Conservation (phyloP, 192 early-diverging fungal genomes). For the Entophlyctis luteolus region DNA sequence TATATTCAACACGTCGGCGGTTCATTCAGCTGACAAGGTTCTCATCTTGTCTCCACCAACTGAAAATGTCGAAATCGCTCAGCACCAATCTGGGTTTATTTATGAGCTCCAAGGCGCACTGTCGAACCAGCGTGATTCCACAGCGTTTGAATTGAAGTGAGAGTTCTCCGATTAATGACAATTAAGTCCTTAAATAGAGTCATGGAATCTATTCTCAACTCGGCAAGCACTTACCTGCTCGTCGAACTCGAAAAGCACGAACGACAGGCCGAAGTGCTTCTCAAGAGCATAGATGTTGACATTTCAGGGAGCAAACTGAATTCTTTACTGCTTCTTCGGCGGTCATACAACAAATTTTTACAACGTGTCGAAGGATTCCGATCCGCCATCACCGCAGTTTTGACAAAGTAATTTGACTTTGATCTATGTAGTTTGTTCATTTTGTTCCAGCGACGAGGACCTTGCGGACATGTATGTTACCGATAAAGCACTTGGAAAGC, state of each 20-base stretch:
- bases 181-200: constrained; percentile 47
- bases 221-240: constrained; percentile 55
- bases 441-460: constrained; percentile 69
- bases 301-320: constrained; percentile 72
- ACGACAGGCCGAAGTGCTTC: constrained; percentile 58
- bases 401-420: constrained; percentile 48
- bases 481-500: constrained; percentile 61
- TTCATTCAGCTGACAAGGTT: constrained; percentile 56
- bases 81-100: constrained; percentile 68
- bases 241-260: constrained; percentile 61
- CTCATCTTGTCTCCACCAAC: constrained; percentile 54
- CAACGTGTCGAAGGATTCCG: constrained; percentile 72
- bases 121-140: constrained; percentile 28
- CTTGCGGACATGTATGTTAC: constrained; percentile 86
- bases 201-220: constrained; percentile 76
- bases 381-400: constrained; percentile 71
- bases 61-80: neutral
- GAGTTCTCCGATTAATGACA: neutral
- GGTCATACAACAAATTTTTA: constrained; percentile 74
- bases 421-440: neutral
- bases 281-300: constrained; percentile 69
- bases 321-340: constrained; percentile 71
- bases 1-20: neutral
- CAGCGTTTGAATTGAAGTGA: constrained; percentile 38
- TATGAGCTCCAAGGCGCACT: constrained; percentile 76